Conservation (phyloP, 768 basidiomycete species). For the Rhodotorula kratochvilovae region DNA sequence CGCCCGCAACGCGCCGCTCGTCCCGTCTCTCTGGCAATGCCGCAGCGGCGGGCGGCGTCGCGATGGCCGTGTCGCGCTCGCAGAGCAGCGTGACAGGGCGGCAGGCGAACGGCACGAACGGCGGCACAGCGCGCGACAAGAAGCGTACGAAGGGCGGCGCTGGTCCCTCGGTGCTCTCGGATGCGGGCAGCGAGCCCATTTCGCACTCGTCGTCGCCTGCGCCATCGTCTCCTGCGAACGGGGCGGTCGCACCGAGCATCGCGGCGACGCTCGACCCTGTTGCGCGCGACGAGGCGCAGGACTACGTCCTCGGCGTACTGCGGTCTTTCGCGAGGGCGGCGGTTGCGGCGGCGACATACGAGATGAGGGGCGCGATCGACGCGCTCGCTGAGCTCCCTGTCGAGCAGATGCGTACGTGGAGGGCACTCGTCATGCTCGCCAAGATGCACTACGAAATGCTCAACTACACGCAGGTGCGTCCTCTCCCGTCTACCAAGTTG, state of each 20-base stretch:
- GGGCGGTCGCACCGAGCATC: not conserved
- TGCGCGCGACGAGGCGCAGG: slow-evolving; percentile 69
- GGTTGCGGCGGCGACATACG: slow-evolving; percentile 68
- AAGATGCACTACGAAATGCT: slow-evolving; percentile 83
- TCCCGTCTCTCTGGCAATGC: slow-evolving; percentile 54
- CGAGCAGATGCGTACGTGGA: slow-evolving; percentile 67
- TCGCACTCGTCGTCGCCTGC: slow-evolving; percentile 28
- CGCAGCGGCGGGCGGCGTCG: not conserved
- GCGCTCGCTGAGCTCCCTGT: slow-evolving; percentile 72
- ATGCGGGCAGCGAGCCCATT: slow-evolving; percentile 14
- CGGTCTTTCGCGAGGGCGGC: slow-evolving; percentile 75
- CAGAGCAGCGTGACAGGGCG: not conserved
- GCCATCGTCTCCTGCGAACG: slow-evolving; percentile 9
- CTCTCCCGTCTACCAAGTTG: not conserved
- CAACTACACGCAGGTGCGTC: slow-evolving; percentile 78
- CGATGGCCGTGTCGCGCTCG: slow-evolving; percentile 17
- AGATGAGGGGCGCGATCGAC: slow-evolving; percentile 67
- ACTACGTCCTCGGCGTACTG: slow-evolving; percentile 74
- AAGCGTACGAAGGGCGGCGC: slow-evolving; percentile 25
- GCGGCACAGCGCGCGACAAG: slow-evolving; percentile 27
- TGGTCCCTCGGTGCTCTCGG: slow-evolving; percentile 28
- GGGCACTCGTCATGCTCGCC: slow-evolving; percentile 75
- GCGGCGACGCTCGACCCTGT: not conserved
- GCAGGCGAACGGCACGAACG: not conserved
- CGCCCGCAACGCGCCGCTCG: slow-evolving; percentile 62